Percentiles rank a stretch among this genome's conserved stretches.
These are phyloP conservation scores for Starmerella kuoi DNA, from an alignment of 805 yeast species.

Conservation along the genomic window DNA sequence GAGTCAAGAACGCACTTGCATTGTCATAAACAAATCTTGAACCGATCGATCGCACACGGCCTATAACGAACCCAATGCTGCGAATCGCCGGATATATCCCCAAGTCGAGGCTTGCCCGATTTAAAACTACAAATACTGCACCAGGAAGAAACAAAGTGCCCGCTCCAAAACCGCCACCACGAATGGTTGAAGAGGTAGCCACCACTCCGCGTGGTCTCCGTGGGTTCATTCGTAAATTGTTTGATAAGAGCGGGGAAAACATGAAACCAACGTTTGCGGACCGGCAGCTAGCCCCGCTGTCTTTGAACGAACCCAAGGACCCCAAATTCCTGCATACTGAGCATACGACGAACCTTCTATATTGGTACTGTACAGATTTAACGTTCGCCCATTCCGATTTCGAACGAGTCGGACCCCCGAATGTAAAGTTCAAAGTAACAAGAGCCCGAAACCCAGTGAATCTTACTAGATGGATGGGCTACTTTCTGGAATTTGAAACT, in stretches of 20 bases:
- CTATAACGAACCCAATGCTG: too few relatives aligned
- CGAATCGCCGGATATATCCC: too few relatives aligned
- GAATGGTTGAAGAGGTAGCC: conserved; percentile 16
- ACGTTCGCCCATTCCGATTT: conserved; percentile 26
- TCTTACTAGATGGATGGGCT: conserved; percentile 37
- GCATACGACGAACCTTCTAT: conserved; percentile 24
- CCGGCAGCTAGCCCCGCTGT: conserved; percentile 1
- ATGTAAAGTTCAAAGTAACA: conserved; percentile 32
- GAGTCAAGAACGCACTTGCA: too few relatives aligned
- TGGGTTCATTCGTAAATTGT: conserved; percentile 11
- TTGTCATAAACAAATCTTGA: too few relatives aligned
- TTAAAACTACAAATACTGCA: conserved; percentile 3
- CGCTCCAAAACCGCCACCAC: conserved; percentile 15
- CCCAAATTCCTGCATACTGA: conserved; percentile 20
- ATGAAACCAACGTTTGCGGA: conserved; percentile 3
- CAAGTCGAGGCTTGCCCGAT: too few relatives aligned
- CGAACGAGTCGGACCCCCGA: conserved; percentile 26
- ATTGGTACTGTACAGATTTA: conserved; percentile 28
- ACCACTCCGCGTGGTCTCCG: conserved; percentile 14
- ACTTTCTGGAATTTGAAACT: conserved; percentile 42
- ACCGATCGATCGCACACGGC: too few relatives aligned
- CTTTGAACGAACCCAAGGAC: not conserved
- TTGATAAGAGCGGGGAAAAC: conserved; percentile 2
- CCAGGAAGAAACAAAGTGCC: conserved; percentile 16
- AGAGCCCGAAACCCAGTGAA: conserved; percentile 40